Evolutionary conservation across 1,284 basidiomycete species (phyloP).

Genomic region (Anthracocystis walkeri): DNA sequence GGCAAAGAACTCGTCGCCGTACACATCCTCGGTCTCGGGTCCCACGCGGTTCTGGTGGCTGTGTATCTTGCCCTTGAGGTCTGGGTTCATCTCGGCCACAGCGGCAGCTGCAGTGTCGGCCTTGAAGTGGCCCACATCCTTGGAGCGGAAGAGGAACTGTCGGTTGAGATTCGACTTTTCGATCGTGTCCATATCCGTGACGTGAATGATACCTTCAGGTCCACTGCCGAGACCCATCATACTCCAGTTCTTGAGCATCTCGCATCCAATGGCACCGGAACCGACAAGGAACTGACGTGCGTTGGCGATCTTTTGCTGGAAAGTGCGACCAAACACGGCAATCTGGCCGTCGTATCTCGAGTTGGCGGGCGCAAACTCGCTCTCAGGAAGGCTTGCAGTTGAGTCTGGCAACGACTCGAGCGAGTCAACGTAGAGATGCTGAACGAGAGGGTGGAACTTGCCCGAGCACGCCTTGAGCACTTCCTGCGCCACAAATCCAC

Average conservation of each 20-base stretch:
- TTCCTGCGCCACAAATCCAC: slow-evolving; percentile 98
- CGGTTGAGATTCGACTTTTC: slow-evolving; percentile 99
- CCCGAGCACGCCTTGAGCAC: slow-evolving; percentile 96
- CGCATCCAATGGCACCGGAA: slow-evolving; percentile 97
- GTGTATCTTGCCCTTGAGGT: slow-evolving; percentile 86
- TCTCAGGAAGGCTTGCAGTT: slow-evolving; percentile 76
- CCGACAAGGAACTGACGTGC: slow-evolving; percentile 97
- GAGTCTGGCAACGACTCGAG: slow-evolving; percentile 79
- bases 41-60: slow-evolving; percentile 95
- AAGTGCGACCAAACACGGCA: slow-evolving; percentile 90
- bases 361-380: slow-evolving; percentile 84
- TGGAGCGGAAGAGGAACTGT: slow-evolving; percentile 97
- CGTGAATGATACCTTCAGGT: slow-evolving; percentile 84
- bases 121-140: slow-evolving; percentile 98
- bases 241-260: slow-evolving; percentile 99
- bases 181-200: slow-evolving; percentile 98
- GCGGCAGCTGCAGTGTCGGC: slow-evolving; percentile 92
- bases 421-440: slow-evolving; percentile 97
- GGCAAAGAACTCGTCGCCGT: slow-evolving; percentile 86
- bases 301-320: slow-evolving; percentile 92
- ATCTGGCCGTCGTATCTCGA: slow-evolving; percentile 94
- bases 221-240: slow-evolving; percentile 97
- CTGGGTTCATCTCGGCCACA: slow-evolving; percentile 96
- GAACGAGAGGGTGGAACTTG: slow-evolving; percentile 97
- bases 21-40: slow-evolving; percentile 89